Conservation (phyloP, 2,329 filamentous ascomycete genomes). For the Aspergillus latus region DNA sequence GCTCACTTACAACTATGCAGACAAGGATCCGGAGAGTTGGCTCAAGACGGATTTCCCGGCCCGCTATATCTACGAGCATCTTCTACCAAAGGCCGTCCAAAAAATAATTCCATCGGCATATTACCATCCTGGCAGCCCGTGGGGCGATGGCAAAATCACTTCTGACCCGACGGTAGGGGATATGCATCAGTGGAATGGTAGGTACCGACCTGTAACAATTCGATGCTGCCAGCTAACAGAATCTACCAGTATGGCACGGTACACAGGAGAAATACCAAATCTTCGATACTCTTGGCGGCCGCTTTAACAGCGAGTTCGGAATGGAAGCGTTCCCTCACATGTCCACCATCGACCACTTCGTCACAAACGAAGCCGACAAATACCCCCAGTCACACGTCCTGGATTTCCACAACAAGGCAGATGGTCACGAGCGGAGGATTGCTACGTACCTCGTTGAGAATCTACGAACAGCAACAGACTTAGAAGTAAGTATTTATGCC, state of each 20-base stretch:
- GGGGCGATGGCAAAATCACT: slow-evolving; percentile 76
- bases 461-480: slow-evolving; percentile 60
- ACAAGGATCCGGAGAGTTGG: slow-evolving; percentile 81
- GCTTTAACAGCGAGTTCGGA: slow-evolving; percentile 93
- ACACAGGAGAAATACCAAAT: slow-evolving; percentile 89
- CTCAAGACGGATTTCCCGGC: slow-evolving; percentile 85
- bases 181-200: slow-evolving; percentile 89
- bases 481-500: slow-evolving; percentile 56
- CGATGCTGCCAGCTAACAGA: slow-evolving; percentile 10
- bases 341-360: slow-evolving; percentile 76
- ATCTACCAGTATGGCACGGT: slow-evolving; percentile 73
- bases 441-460: slow-evolving; percentile 91
- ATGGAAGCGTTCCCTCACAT: slow-evolving; percentile 90
- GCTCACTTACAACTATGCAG: slow-evolving; percentile 74
- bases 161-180: slow-evolving; percentile 80
- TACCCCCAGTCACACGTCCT: slow-evolving; percentile 82
- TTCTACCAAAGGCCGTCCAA: slow-evolving; percentile 71
- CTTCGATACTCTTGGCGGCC: slow-evolving; percentile 80
- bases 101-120: slow-evolving; percentile 66
- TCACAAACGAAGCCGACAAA: slow-evolving; percentile 70
- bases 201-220: slow-evolving; percentile 7
- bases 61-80: slow-evolving; percentile 89
- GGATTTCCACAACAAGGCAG: slow-evolving; percentile 96
- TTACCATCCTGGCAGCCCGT: slow-evolving; percentile 81
- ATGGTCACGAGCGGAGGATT: slow-evolving; percentile 80